Percentiles rank a stretch among this genome's conserved stretches.
These are phyloP conservation scores for Immersiporthe knoxdaviesiana DNA, from an alignment of 2,329 filamentous ascomycete genomes.

Conservation along the genomic window DNA sequence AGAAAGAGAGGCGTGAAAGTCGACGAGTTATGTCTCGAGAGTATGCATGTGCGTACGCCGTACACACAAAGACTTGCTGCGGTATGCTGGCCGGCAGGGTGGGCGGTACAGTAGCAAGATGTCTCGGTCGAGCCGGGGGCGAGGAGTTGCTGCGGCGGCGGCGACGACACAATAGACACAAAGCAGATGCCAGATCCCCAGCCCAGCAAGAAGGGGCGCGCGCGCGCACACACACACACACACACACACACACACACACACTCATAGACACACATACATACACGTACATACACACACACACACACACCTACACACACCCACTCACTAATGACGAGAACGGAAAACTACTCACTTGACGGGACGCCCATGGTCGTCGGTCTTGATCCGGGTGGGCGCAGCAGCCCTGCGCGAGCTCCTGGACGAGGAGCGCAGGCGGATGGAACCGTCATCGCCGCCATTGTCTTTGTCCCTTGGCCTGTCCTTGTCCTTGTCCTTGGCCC, in stretches of 20 bases:
- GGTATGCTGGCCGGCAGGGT: not conserved
- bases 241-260: no score
- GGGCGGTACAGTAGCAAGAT: conserved; percentile 18
- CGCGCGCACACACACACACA: no score
- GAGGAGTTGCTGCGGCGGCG: conserved; percentile 12
- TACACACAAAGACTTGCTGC: no score
- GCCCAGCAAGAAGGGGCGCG: conserved; percentile 6
- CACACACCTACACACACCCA: not conserved
- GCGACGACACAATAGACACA: conserved; percentile 10
- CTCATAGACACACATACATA: no score
- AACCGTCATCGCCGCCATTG: conserved; percentile 34
- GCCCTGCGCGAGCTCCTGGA: conserved; percentile 39
- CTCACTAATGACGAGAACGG: conserved; percentile 26
- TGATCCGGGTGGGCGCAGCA: conserved; percentile 52
- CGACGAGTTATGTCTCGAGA: conserved; percentile 1
- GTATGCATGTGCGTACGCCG: not conserved
- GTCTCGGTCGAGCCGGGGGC: conserved; percentile 32
- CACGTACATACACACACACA: no score
- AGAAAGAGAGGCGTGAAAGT: no score
- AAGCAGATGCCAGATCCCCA: no score
- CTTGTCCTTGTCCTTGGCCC: conserved; percentile 32
- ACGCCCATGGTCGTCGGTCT: conserved; percentile 57
- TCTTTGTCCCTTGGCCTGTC: conserved; percentile 22
- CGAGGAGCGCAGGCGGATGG: conserved; percentile 39
- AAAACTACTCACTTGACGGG: conserved; percentile 42